Percentiles rank a stretch among this genome's conserved stretches.
Evolutionary conservation across 805 yeast species (phyloP).

Genomic region (Saccharomycopsis sp.): DNA sequence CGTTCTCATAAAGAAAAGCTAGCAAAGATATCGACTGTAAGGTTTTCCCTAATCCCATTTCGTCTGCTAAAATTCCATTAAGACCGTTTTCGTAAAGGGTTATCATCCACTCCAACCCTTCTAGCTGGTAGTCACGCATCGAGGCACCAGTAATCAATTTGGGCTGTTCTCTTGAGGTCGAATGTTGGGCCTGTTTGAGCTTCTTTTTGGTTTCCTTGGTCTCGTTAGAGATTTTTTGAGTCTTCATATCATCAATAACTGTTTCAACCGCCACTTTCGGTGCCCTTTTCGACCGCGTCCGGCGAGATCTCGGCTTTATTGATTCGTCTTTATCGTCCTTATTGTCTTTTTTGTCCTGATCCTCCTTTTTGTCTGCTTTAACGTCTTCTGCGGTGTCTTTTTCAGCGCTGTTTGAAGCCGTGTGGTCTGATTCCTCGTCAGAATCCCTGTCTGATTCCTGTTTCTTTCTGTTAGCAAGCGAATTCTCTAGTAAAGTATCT

Average conservation of each 20-base stretch:
- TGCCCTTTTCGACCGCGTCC: neutral
- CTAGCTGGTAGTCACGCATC: constrained; percentile 79
- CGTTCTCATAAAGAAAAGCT: constrained; percentile 71
- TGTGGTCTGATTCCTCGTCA: constrained; percentile 12
- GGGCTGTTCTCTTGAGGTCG: constrained; percentile 40
- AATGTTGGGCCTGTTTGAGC: constrained; percentile 24
- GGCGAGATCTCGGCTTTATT: neutral
- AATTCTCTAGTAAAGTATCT: constrained; percentile 57
- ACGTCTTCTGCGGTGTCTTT: constrained; percentile 26
- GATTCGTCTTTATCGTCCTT: too few species aligned
- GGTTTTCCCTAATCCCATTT: constrained; percentile 96
- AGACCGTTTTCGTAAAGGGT: constrained; percentile 88
- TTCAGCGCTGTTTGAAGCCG: constrained; percentile 22
- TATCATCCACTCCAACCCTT: constrained; percentile 86
- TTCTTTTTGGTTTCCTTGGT: constrained; percentile 25
- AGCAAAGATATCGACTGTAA: constrained; percentile 78
- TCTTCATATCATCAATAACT: constrained; percentile 20
- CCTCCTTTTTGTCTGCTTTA: constrained; percentile 17
- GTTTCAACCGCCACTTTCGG: constrained; percentile 19
- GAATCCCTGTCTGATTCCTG: constrained; percentile 20
- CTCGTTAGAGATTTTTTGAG: constrained; percentile 18
- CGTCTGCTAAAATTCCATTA: constrained; percentile 94
- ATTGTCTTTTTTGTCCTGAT: constrained; percentile 24
- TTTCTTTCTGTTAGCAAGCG: constrained; percentile 31
- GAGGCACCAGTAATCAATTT: constrained; percentile 45